A percentile compares a stretch with the other conserved stretches of the same genome.
Evolutionary conservation across 495 filamentous ascomycete genomes (phyloP).

Genomic region (Hypoxylon trugodes): DNA sequence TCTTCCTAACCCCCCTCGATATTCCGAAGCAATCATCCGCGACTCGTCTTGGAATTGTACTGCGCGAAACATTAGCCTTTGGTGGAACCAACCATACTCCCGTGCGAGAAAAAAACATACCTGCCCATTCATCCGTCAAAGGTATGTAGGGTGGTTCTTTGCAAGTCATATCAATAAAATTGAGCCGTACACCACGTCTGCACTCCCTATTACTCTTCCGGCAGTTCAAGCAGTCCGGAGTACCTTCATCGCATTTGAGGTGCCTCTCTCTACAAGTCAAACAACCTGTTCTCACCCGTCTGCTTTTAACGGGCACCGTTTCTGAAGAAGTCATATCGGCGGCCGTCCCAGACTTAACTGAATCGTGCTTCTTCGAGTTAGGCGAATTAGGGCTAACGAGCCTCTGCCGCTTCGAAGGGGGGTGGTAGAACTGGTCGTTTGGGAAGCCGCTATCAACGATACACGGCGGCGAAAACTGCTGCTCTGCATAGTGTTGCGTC

Average conservation of each 20-base stretch:
- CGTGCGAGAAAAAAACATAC: slow-evolving; percentile 48
- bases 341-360: slow-evolving; percentile 39
- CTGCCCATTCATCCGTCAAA: slow-evolving; percentile 71
- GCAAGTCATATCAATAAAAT: slow-evolving; percentile 88
- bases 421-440: slow-evolving; percentile 34
- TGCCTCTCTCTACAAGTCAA: slow-evolving; percentile 78
- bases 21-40: slow-evolving; percentile 89
- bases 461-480: slow-evolving; percentile 46
- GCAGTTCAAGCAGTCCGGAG: slow-evolving; percentile 85
- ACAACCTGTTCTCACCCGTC: slow-evolving; percentile 78
- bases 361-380: slow-evolving; percentile 9
- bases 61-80: slow-evolving; percentile 41
- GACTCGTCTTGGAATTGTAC: slow-evolving; percentile 88
- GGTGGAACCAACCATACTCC: background rate
- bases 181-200: slow-evolving; percentile 85
- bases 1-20: slow-evolving; percentile 78
- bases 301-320: slow-evolving; percentile 63
- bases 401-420: slow-evolving; percentile 42
- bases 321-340: slow-evolving; percentile 40
- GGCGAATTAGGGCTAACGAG: slow-evolving; percentile 7
- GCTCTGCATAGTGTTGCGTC: slow-evolving; percentile 42
- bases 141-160: slow-evolving; percentile 72
- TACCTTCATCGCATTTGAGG: slow-evolving; percentile 77
- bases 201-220: slow-evolving; percentile 85
- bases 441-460: slow-evolving; percentile 43